Evolutionary conservation across 331 rosid species (phyloP).

Genomic region (Phaseolus coccineus): DNA sequence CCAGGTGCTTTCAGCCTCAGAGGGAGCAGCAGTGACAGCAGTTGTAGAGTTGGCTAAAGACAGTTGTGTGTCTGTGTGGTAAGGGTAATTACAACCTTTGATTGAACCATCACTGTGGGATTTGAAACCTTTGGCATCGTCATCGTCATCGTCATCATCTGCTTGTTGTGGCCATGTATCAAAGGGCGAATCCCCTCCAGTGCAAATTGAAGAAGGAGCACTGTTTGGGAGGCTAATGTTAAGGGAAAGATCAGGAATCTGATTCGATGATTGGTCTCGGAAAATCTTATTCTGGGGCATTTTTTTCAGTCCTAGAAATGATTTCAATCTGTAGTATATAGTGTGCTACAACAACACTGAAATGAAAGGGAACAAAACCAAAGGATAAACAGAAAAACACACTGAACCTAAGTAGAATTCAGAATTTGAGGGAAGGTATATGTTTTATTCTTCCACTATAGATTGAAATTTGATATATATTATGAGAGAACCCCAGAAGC

Average conservation of each 20-base stretch:
- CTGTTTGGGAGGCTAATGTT: conserved; percentile 79
- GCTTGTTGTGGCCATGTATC: conserved; percentile 53
- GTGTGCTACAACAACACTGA: conserved; percentile 7
- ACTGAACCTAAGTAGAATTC: conserved; percentile 8
- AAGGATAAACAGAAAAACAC: neutral
- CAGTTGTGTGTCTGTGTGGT: conserved; percentile 55
- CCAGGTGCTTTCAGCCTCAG: conserved; percentile 63
- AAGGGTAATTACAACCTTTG: conserved; percentile 27
- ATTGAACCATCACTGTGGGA: conserved; percentile 60
- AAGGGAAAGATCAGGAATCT: conserved; percentile 88
- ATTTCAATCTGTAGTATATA: conserved; percentile 28
- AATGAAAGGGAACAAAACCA: neutral
- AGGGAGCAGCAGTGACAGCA: neutral
- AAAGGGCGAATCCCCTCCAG: conserved; percentile 56
- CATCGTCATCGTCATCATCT: conserved; percentile 34
- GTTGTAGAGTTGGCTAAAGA: conserved; percentile 50
- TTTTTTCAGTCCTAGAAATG: conserved; percentile 38
- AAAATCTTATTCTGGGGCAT: conserved; percentile 57
- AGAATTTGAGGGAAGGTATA: neutral
- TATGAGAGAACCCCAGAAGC: conserved; percentile 19
- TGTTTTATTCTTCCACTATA: conserved; percentile 18
- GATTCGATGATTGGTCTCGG: conserved; percentile 42
- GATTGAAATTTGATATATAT: conserved; percentile 16
- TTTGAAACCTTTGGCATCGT: conserved; percentile 38
- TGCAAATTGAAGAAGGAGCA: conserved; percentile 61